Conservation (phyloP, 495 filamentous ascomycete species). For the Haplographium delicatum region DNA sequence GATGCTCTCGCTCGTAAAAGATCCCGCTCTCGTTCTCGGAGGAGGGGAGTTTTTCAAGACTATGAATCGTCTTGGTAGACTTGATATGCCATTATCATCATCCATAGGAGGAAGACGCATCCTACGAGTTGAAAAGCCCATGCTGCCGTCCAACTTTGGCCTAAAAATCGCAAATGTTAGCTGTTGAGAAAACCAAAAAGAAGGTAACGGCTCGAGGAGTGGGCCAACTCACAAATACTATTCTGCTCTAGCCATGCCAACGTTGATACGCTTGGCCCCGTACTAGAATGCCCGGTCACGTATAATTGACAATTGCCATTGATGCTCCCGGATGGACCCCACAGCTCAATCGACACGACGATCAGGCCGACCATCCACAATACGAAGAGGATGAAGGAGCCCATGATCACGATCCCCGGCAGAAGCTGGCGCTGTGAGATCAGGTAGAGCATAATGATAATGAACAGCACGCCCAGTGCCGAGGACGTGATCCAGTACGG, state of each 20-base stretch:
- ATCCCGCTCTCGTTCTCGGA: no score
- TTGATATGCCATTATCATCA: constrained; percentile 88
- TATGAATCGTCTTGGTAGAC: constrained; percentile 59
- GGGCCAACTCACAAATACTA: constrained; percentile 80
- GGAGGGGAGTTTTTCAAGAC: no score
- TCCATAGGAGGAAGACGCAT: constrained; percentile 84
- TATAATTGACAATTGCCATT: constrained; percentile 75
- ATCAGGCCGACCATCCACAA: constrained; percentile 91
- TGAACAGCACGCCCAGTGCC: constrained; percentile 67
- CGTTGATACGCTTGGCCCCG: constrained; percentile 62
- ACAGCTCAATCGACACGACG: constrained; percentile 84
- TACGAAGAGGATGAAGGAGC: constrained; percentile 89
- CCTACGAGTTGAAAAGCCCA: constrained; percentile 73
- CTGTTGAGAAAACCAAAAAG: no score
- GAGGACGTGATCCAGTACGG: constrained; percentile 79
- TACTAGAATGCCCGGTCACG: constrained; percentile 50
- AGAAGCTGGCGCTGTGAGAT: constrained; percentile 75
- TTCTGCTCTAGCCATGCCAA: constrained; percentile 84
- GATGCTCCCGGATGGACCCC: constrained; percentile 69
- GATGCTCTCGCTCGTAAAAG: no score
- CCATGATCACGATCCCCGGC: constrained; percentile 83
- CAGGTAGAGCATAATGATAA: constrained; percentile 64
- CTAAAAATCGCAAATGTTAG: constrained; percentile 21
- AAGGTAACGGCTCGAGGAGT: no score
- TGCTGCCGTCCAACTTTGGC: constrained; percentile 54